Conservation (phyloP, 2,329 filamentous ascomycete species). For the Trichoderma sp. region DNA sequence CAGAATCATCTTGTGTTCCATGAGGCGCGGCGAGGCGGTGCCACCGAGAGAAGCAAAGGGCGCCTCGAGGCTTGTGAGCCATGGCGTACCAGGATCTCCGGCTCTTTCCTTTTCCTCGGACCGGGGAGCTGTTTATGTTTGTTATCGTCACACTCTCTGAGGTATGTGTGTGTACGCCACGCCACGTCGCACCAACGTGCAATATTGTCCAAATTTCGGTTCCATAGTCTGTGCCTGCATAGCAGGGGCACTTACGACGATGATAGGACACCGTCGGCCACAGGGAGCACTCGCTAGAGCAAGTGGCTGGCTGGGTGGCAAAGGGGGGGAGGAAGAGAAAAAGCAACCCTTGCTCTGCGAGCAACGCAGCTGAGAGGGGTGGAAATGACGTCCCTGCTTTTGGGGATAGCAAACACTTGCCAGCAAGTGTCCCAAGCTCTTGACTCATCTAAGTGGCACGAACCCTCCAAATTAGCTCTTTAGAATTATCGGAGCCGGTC, state of each 20-base stretch:
- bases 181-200: neutral
- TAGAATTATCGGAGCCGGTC: slow-evolving; percentile 1
- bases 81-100: slow-evolving; percentile 5
- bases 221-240: neutral
- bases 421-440: neutral
- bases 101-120: neutral
- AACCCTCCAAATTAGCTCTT: neutral
- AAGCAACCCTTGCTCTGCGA: slow-evolving; percentile 1
- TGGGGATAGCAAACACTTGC: neutral
- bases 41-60: neutral
- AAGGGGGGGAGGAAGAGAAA: neutral
- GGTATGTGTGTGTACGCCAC: neutral
- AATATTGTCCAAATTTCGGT: neutral
- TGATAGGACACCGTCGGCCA: neutral
- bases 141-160: neutral
- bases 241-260: neutral
- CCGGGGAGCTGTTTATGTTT: slow-evolving; percentile 3
- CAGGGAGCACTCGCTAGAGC: neutral
- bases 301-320: slow-evolving; percentile 6
- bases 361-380: slow-evolving; percentile 7
- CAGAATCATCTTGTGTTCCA: slow-evolving; percentile 11
- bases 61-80: neutral
- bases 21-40: slow-evolving; percentile 22
- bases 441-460: neutral
- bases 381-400: slow-evolving; percentile 3